Conservation (phyloP, 345 rosid species). For the Eutrema heterophyllum region DNA sequence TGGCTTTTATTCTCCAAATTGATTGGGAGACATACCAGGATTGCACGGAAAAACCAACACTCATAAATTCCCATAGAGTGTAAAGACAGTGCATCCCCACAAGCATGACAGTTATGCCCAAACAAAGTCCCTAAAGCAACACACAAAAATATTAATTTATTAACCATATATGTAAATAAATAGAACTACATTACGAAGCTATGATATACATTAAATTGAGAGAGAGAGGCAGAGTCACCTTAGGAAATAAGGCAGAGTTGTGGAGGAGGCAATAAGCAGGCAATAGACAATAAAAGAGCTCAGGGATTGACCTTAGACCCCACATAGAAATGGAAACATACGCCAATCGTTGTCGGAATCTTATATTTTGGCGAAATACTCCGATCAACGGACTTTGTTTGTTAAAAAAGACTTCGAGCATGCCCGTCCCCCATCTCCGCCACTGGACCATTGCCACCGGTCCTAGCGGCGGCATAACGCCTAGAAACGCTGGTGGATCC, state of each 20-base stretch:
- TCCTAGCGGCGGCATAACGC: constrained; percentile 43
- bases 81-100: constrained; percentile 19
- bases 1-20: constrained; percentile 9
- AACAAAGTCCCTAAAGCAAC: constrained; percentile 12
- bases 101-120: not conserved
- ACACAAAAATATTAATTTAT: not conserved
- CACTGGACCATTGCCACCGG: constrained; percentile 43
- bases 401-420: constrained; percentile 46
- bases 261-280: constrained; percentile 63
- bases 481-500: constrained; percentile 51
- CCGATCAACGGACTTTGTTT: constrained; percentile 36
- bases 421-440: constrained; percentile 63
- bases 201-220: not conserved
- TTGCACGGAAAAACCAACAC: not conserved
- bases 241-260: constrained; percentile 55
- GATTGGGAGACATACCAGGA: constrained; percentile 10
- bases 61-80: constrained; percentile 24
- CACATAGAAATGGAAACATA: constrained; percentile 32
- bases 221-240: constrained; percentile 30
- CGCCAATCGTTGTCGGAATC: constrained; percentile 43
- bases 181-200: not conserved
- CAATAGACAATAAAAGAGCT: constrained; percentile 47
- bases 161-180: not conserved
- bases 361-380: constrained; percentile 29
- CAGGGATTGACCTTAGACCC: constrained; percentile 50